Conservation (phyloP, 495 filamentous ascomycete species). For the Talaromyces stipitatus region DNA sequence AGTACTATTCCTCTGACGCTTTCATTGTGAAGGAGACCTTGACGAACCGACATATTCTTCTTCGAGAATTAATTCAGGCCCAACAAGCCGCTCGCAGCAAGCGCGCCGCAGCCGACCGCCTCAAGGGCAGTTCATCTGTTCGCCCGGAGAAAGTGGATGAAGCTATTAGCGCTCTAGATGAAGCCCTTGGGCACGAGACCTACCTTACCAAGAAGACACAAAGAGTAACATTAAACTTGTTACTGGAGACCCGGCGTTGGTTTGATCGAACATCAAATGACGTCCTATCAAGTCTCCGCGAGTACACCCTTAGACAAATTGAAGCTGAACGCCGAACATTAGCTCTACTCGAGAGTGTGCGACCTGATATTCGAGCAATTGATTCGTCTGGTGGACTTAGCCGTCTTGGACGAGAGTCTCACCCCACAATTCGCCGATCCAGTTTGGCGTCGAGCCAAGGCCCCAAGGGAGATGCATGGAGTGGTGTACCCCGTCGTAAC, state of each 20-base stretch:
- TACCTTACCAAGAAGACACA: slow-evolving; percentile 77
- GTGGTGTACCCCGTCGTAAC: slow-evolving; percentile 75
- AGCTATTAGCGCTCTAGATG: slow-evolving; percentile 79
- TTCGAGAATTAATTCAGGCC: slow-evolving; percentile 85
- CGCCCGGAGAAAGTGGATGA: slow-evolving; percentile 94
- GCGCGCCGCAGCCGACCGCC: slow-evolving; percentile 73
- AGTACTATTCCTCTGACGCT: slow-evolving; percentile 91
- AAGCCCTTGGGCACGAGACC: slow-evolving; percentile 70
- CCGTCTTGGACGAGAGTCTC: slow-evolving; percentile 78
- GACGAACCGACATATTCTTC: slow-evolving; percentile 97
- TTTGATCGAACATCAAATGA: slow-evolving; percentile 80
- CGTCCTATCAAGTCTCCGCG: slow-evolving; percentile 69
- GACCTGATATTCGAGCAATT: slow-evolving; percentile 88
- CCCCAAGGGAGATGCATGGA: slow-evolving; percentile 95
- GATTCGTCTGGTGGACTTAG: slow-evolving; percentile 84
- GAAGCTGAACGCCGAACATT: slow-evolving; percentile 90
- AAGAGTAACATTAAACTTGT: slow-evolving; percentile 79
- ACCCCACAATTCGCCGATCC: slow-evolving; percentile 64
- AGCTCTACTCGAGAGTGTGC: slow-evolving; percentile 82
- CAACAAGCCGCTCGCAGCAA: slow-evolving; percentile 73
- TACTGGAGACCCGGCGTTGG: slow-evolving; percentile 86
- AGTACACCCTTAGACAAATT: slow-evolving; percentile 91
- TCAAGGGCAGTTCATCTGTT: slow-evolving; percentile 76
- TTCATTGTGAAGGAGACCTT: slow-evolving; percentile 99
- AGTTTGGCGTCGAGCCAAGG: slow-evolving; percentile 83